These are phyloP conservation scores for Macrolepiota albuminosa DNA, from an alignment of 768 basidiomycete genomes.

Conservation along the genomic window DNA sequence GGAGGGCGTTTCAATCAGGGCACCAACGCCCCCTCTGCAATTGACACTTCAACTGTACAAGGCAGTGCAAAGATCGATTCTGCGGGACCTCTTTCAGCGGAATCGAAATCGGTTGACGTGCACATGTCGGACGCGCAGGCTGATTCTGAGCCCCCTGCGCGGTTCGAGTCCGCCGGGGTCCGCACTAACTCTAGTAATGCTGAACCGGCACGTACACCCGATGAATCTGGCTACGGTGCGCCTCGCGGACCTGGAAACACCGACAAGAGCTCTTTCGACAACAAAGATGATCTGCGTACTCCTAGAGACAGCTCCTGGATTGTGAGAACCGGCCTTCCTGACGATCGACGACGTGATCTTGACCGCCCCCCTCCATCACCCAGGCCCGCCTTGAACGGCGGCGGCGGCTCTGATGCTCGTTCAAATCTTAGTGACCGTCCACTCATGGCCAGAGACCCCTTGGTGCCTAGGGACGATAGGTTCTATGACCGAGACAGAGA, in stretches of 20 bases:
- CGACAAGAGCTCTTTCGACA: constrained; percentile 19
- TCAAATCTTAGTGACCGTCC: constrained; percentile 14
- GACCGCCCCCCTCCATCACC: constrained; percentile 18
- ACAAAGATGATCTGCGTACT: constrained; percentile 24
- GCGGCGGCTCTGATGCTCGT: constrained; percentile 13
- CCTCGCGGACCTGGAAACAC: constrained; percentile 20
- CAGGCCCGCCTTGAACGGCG: constrained; percentile 9
- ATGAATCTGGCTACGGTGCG: constrained; percentile 22
- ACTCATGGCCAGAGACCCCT: constrained; percentile 12
- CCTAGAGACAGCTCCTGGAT: constrained; percentile 24
- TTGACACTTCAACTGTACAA: constrained; percentile 23
- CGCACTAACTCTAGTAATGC: constrained; percentile 10
- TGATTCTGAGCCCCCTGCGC: constrained; percentile 9
- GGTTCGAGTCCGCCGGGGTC: constrained; percentile 10
- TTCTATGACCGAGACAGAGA: constrained; percentile 31
- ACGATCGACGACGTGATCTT: constrained; percentile 27
- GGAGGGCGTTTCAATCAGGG: constrained; percentile 20
- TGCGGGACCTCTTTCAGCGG: constrained; percentile 12
- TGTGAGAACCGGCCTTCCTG: constrained; percentile 20
- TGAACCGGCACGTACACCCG: constrained; percentile 12
- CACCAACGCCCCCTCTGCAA: constrained; percentile 12
- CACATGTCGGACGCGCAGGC: constrained; percentile 12
- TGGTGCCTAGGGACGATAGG: constrained; percentile 23
- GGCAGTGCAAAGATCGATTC: constrained; percentile 17
- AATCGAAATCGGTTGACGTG: constrained; percentile 10